Evolutionary conservation across 768 basidiomycete species (phyloP).

Genomic region (Amanita jacksonii): DNA sequence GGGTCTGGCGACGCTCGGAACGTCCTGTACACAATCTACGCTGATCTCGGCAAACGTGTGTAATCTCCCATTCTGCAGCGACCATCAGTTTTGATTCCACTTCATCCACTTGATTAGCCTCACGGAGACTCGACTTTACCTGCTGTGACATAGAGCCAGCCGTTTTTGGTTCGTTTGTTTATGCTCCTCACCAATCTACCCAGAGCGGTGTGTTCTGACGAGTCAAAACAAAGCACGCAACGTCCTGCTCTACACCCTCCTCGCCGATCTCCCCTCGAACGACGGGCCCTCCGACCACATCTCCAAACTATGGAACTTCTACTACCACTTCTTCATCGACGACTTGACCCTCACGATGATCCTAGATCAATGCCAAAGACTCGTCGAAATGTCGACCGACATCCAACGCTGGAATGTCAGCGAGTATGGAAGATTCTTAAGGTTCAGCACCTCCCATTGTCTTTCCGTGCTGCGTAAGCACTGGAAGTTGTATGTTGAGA

Average conservation of each 20-base stretch:
- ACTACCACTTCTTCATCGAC: conserved; percentile 40
- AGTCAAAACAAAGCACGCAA: conserved; percentile 32
- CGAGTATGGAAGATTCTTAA: conserved; percentile 26
- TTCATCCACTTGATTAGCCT: neutral
- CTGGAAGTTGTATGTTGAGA: conserved; percentile 27
- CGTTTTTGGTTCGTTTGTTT: neutral
- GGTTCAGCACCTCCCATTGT: conserved; percentile 30
- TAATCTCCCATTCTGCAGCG: neutral
- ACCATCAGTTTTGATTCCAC: neutral
- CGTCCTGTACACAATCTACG: conserved; percentile 31
- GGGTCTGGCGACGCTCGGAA: conserved; percentile 42
- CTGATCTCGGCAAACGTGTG: conserved; percentile 15
- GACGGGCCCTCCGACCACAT: conserved; percentile 2
- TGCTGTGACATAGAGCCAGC: neutral
- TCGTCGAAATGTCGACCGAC: conserved; percentile 23
- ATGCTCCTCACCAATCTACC: no score
- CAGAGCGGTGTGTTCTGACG: no score
- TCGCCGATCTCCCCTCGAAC: conserved; percentile 19
- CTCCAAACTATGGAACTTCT: conserved; percentile 32
- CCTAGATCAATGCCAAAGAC: conserved; percentile 27
- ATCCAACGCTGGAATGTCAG: conserved; percentile 29
- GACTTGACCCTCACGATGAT: conserved; percentile 22
- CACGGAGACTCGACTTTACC: conserved; percentile 1
- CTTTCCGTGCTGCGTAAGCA: conserved; percentile 28
- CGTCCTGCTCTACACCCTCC: conserved; percentile 33